Evolutionary conservation across 2,329 filamentous ascomycete species (phyloP).

Genomic region (Aspergillus quadrilineatus): DNA sequence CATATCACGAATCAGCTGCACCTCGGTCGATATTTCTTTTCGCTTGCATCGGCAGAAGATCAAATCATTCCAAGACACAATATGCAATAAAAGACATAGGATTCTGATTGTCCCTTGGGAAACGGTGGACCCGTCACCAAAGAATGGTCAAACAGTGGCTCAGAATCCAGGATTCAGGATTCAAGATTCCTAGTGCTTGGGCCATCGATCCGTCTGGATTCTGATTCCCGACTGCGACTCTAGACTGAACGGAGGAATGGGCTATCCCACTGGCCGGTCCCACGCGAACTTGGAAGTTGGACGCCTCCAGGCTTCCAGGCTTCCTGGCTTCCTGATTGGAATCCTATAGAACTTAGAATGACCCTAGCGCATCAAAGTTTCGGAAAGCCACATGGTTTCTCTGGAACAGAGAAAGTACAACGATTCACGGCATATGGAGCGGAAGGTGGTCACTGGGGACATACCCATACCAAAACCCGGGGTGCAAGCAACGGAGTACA

Average conservation of each 20-base stretch:
- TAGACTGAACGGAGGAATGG: not conserved
- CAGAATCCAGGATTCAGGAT: conserved; percentile 1
- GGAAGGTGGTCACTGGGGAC: no score
- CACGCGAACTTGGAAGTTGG: not conserved
- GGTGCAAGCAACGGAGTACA: not conserved
- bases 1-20: not conserved
- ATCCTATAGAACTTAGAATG: not conserved
- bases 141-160: conserved; percentile 4
- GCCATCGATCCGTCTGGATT: conserved; percentile 2
- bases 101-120: not conserved
- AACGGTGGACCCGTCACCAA: not conserved
- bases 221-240: not conserved
- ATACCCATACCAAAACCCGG: not conserved
- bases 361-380: conserved; percentile 1
- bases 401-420: not conserved
- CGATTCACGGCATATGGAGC: not conserved
- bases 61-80: not conserved
- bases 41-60: conserved; percentile 8
- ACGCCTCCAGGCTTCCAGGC: not conserved
- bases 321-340: not conserved
- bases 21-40: conserved; percentile 1
- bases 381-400: conserved; percentile 18
- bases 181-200: not conserved
- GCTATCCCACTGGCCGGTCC: not conserved
- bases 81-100: not conserved